Evolutionary conservation across 441 rosid genomes (phyloP).

Genomic region (Omphalea diandra): DNA sequence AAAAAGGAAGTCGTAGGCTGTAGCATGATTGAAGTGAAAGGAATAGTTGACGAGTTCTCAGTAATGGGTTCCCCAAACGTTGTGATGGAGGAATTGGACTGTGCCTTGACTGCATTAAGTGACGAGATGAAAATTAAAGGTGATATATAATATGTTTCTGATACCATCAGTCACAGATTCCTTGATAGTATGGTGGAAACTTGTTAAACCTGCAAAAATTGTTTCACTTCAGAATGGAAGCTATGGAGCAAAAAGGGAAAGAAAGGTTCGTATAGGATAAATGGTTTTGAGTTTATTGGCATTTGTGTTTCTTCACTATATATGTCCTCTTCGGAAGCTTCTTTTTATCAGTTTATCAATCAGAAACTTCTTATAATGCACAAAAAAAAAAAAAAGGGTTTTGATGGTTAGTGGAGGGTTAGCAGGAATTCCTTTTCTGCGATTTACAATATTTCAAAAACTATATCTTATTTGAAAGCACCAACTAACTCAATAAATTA

Average conservation of each 20-base stretch:
- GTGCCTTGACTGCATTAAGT: conserved; percentile 31
- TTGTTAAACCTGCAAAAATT: no score
- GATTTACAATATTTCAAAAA: not conserved
- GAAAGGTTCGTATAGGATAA: not conserved
- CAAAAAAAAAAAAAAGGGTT: not conserved
- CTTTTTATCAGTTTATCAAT: not conserved
- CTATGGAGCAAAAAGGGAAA: not conserved
- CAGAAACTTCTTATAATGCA: not conserved
- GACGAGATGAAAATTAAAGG: conserved; percentile 31
- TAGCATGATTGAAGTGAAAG: conserved; percentile 56
- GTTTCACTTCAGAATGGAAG: no score
- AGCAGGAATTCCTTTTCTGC: not conserved
- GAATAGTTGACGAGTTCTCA: conserved; percentile 49
- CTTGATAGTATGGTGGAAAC: not conserved
- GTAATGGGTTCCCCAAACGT: conserved; percentile 35
- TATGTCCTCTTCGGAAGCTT: not conserved
- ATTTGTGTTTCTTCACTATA: no score
- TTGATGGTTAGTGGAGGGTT: not conserved
- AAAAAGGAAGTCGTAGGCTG: conserved; percentile 51
- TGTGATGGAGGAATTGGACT: conserved; percentile 30
- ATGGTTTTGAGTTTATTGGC: not conserved
- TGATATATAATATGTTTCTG: not conserved
- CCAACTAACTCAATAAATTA: no score
- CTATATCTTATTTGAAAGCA: not conserved
- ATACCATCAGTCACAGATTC: not conserved